phyloP scores from a whole-genome alignment of 257 asterid species.

The Osmanthus fragrans region DNA sequence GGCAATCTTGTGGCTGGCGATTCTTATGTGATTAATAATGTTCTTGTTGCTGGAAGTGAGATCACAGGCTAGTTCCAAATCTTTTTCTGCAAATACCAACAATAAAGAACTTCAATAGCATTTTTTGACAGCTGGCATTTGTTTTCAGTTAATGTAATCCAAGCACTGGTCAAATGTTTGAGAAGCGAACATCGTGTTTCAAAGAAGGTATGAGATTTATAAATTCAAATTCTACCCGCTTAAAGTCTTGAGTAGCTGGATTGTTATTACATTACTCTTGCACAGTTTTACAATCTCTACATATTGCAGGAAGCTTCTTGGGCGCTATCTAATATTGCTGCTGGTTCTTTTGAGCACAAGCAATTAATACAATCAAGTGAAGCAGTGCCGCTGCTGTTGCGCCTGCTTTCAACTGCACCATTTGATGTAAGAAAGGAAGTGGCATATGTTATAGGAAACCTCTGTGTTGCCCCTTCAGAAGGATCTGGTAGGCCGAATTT shows the following conservation, averaged over 20 bases:
- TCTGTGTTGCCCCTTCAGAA: constrained; percentile 74
- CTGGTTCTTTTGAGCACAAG: constrained; percentile 85
- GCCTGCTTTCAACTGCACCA: constrained; percentile 68
- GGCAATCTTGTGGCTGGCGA: constrained; percentile 98
- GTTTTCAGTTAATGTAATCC: constrained; percentile 57
- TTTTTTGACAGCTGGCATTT: constrained; percentile 13
- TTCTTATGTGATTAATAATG: constrained; percentile 45
- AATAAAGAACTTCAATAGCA: constrained; percentile 4
- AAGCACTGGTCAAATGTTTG: constrained; percentile 76
- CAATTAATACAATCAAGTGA: constrained; percentile 70
- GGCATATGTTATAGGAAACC: constrained; percentile 85
- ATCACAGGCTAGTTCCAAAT: constrained; percentile 62
- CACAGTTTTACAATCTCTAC: background rate
- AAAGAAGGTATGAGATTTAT: constrained; percentile 57
- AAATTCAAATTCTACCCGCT: background rate
- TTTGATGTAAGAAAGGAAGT: constrained; percentile 93
- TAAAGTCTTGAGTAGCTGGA: constrained; percentile 19
- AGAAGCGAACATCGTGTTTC: constrained; percentile 76
- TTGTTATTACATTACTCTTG: constrained; percentile 1
- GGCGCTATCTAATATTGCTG: constrained; percentile 89
- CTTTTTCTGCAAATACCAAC: constrained; percentile 12
- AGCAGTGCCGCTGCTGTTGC: constrained; percentile 59
- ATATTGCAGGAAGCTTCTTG: constrained; percentile 85
- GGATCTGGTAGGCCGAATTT: constrained; percentile 67
- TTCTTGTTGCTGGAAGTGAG: constrained; percentile 62